phyloP scores from a whole-genome alignment of 257 asterid species.

The Salvia splendens region DNA sequence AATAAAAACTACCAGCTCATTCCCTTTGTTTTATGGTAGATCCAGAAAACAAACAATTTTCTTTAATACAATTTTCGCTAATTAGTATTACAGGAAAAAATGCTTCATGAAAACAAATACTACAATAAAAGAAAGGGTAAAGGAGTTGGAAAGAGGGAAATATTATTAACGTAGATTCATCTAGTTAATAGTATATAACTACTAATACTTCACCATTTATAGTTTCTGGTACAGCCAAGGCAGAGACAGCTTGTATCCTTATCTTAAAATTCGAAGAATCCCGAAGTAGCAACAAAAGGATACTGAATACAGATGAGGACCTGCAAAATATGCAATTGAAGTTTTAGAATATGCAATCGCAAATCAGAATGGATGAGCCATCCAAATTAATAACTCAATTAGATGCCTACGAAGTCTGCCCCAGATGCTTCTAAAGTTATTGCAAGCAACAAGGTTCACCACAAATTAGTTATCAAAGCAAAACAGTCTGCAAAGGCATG shows the following conservation, averaged over 20 bases:
- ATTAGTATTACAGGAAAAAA: not conserved
- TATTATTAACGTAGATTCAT: slow-evolving; percentile 20
- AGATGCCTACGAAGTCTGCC: not conserved
- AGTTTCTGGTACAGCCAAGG: slow-evolving; percentile 90
- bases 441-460: no score
- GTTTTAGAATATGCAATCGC: slow-evolving; percentile 16
- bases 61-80: not conserved
- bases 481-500: no score
- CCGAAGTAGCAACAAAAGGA: slow-evolving; percentile 80
- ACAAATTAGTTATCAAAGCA: no score
- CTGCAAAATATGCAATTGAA: slow-evolving; percentile 49
- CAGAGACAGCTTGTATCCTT: slow-evolving; percentile 97
- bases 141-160: slow-evolving; percentile 21
- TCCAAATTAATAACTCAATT: slow-evolving; percentile 1
- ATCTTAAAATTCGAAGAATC: slow-evolving; percentile 93
- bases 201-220: slow-evolving; percentile 54
- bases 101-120: slow-evolving; percentile 9
- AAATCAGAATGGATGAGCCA: slow-evolving; percentile 9
- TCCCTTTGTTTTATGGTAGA: slow-evolving; percentile 9
- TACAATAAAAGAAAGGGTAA: slow-evolving; percentile 3
- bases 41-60: not conserved
- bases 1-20: not conserved
- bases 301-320: slow-evolving; percentile 85
- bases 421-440: no score
- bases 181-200: slow-evolving; percentile 16